Evolutionary conservation across 2,329 filamentous ascomycete species (phyloP).

Genomic region (Pseudocercospora cruenta): DNA sequence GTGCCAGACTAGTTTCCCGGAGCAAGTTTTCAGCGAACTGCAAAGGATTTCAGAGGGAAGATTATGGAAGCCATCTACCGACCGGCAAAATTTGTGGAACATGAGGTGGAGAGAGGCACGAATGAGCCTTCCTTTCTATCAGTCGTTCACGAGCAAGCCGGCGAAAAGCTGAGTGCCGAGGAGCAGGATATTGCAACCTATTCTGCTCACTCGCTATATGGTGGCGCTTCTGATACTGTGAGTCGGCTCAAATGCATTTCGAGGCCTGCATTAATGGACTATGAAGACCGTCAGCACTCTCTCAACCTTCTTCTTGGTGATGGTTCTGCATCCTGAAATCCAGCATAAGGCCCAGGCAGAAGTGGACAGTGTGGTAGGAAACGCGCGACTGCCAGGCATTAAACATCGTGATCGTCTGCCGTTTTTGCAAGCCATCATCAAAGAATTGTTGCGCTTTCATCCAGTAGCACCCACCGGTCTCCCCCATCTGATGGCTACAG

Average conservation of each 20-base stretch:
- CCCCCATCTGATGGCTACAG: constrained; percentile 48
- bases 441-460: constrained; percentile 42
- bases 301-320: constrained; percentile 40
- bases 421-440: constrained; percentile 39
- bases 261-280: neutral
- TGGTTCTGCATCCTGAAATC: constrained; percentile 35
- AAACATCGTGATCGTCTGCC: constrained; percentile 38
- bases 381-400: constrained; percentile 35
- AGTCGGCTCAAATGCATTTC: constrained; percentile 2
- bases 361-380: constrained; percentile 38
- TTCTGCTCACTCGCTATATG: constrained; percentile 48
- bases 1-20: constrained; percentile 53
- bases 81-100: constrained; percentile 46
- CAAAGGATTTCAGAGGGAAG: constrained; percentile 41
- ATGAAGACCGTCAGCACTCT: constrained; percentile 27
- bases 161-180: constrained; percentile 27
- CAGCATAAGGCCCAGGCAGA: constrained; percentile 39
- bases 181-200: constrained; percentile 46
- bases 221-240: constrained; percentile 47
- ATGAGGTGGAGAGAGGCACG: constrained; percentile 34
- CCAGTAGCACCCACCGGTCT: constrained; percentile 35
- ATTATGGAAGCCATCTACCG: constrained; percentile 41
- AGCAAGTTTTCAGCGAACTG: constrained; percentile 49
- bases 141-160: constrained; percentile 42
- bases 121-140: constrained; percentile 48